Evolutionary conservation across 2,329 filamentous ascomycete species (phyloP), one percentile per base, ranked within the genome.

Genomic region (Cladophialophora bantiana): DNA sequence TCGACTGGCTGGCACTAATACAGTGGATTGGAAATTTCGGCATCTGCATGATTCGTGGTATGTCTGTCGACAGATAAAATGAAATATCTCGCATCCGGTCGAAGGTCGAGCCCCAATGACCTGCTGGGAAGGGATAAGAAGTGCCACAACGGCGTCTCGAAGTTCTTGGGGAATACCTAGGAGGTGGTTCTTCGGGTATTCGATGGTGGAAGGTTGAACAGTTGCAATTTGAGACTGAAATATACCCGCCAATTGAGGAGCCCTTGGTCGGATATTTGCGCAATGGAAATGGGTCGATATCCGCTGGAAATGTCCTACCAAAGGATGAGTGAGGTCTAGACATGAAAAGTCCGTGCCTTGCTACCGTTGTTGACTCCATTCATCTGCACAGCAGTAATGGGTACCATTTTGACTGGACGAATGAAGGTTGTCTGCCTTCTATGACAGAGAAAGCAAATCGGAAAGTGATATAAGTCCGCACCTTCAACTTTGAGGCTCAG

Each of bases 151-250:
- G 7, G 45, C 20, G n/a, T 65, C 62, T 36, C 70, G 69, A 42
- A 70, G 34, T 48, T 73, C 71, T 34, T 50, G 50, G 12, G 71
- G 63, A 54, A 68, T 36, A 5, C 64, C 66, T 12, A 71, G 63
- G 18, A 73, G 20, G 55, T 71, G 68, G 31, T 53, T 35, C 4
- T 18, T 31, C 12, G 63, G 62, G 58, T 69, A 68, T 35, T 15
- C n/a, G 18, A 61, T 15, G 20, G 7, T 42, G 18, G 35, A 18
- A 61, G 20, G 31, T 48, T 53, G 32, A 20, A 61, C 34, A 26
- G 6, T 26, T 15, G 58, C 34, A 15, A 53, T 32, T 61, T 31
- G 58, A 53, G 32, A 32, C 26, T 12, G 6, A 12, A 52, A 60
- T 15, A n/a, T n/a, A 13, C 7, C 6, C 15, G n/a, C 40, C 13